These are phyloP conservation scores for Albugo candida DNA, from an alignment of 352 stramenopile species.

Conservation along the genomic window DNA sequence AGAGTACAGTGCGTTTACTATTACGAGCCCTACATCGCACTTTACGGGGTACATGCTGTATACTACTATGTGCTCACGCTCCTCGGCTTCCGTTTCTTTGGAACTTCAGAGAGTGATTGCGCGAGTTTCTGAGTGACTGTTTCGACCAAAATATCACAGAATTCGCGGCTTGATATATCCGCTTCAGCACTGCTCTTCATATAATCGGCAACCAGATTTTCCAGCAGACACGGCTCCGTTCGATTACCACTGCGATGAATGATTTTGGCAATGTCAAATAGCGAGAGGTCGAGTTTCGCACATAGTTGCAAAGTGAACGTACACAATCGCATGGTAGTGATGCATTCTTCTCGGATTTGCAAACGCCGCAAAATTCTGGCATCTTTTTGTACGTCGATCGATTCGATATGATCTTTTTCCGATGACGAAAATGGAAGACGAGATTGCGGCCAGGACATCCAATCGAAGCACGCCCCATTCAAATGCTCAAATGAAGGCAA, in stretches of 20 bases:
- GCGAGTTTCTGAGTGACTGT: no score
- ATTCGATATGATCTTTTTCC: constrained; percentile 55
- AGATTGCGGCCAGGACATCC: constrained; percentile 73
- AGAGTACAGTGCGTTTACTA: no score
- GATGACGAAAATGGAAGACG: constrained; percentile 71
- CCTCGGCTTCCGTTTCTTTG: no score
- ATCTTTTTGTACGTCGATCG: constrained; percentile 35
- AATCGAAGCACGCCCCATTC: constrained; percentile 69
- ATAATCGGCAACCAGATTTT: constrained; percentile 28
- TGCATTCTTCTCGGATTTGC: constrained; percentile 60
- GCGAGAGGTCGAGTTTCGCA: constrained; percentile 55
- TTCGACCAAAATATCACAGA: no score
- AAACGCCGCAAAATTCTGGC: constrained; percentile 36
- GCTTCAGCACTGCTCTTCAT: no score
- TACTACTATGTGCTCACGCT: no score
- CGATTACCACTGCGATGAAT: constrained; percentile 71
- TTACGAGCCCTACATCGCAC: no score
- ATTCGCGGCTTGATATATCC: no score
- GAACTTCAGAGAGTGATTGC: no score
- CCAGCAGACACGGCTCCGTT: constrained; percentile 47
- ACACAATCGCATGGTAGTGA: constrained; percentile 66
- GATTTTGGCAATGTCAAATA: constrained; percentile 67
- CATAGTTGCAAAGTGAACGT: constrained; percentile 56
- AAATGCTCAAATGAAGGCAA: constrained; percentile 68
- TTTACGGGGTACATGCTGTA: no score